Evolutionary conservation across 1,139 yeast species (phyloP).

Genomic region (Yamadazyma jaroonii): DNA sequence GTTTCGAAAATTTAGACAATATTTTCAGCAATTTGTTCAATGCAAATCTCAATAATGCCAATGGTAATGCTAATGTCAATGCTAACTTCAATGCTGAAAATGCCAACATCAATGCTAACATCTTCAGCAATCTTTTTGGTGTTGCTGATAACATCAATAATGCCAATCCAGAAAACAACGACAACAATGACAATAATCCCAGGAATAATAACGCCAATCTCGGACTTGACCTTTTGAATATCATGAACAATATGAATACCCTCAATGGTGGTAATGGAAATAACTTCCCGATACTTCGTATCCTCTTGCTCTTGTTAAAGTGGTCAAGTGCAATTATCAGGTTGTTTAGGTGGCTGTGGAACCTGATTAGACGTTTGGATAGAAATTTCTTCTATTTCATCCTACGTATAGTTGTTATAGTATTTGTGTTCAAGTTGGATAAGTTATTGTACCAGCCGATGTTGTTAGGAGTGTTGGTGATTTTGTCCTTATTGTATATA

Average conservation of each 20-base stretch:
- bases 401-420: not conserved
- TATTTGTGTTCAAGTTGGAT: not conserved
- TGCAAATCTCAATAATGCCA: no score
- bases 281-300: no score
- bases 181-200: no score
- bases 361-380: not conserved
- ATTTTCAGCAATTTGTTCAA: no score
- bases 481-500: not conserved
- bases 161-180: not conserved
- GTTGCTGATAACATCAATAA: not conserved
- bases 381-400: not conserved
- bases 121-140: not conserved
- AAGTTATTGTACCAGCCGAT: not conserved
- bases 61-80: no score
- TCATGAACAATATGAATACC: not conserved
- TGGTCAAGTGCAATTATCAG: no score
- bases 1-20: no score
- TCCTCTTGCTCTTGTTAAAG: no score
- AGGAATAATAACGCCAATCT: not conserved
- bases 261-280: no score
- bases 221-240: not conserved
- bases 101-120: no score
- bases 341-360: no score
- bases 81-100: no score
- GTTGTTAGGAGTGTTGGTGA: not conserved